phyloP scores from a whole-genome alignment of 257 asterid species.

The Lavandula angustifolia region DNA sequence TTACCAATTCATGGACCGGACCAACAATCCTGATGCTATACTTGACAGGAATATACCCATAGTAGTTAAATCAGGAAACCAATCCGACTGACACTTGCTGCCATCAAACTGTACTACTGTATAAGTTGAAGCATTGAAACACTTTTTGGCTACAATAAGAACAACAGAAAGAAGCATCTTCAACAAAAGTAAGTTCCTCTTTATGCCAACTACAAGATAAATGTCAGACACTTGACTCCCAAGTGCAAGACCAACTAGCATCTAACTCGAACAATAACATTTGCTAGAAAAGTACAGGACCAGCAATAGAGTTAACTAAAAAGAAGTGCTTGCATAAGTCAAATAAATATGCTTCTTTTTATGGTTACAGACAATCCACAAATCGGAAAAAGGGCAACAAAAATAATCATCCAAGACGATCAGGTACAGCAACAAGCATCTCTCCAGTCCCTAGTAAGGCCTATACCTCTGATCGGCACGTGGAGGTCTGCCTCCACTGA shows the following conservation, averaged over 20 bases:
- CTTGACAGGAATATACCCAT: background rate
- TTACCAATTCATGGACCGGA: background rate
- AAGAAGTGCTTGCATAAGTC: background rate
- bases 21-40: no score
- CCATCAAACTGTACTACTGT: background rate
- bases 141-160: background rate
- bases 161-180: background rate
- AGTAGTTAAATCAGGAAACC: background rate
- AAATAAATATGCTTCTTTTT: conserved; percentile 7
- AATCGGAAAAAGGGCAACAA: background rate
- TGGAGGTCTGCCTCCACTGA: conserved; percentile 70
- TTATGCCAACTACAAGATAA: background rate
- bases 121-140: background rate
- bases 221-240: background rate
- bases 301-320: background rate
- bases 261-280: background rate
- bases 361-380: conserved; percentile 19
- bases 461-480: conserved; percentile 83
- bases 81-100: background rate
- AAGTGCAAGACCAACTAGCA: conserved; percentile 14
- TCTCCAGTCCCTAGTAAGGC: conserved; percentile 56
- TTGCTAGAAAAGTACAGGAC: conserved; percentile 6
- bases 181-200: background rate
- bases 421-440: conserved; percentile 6
- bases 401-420: background rate